phyloP scores from a whole-genome alignment of 805 yeast genomes.

The Zygotorulaspora danielsina region DNA sequence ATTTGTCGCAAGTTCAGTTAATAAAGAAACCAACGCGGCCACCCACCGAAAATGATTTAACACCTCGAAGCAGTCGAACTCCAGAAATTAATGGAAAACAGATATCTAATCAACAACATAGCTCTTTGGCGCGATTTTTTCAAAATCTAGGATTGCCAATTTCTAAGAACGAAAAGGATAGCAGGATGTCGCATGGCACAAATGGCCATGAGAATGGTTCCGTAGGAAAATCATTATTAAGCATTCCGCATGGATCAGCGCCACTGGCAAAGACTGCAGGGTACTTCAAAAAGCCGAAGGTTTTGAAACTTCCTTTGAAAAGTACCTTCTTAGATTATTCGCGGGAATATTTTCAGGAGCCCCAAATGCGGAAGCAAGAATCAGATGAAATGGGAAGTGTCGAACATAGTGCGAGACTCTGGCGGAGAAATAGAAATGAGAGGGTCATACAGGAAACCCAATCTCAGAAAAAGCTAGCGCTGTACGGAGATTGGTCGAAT shows the following conservation, averaged over 20 bases:
- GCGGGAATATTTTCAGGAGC: slow-evolving; percentile 91
- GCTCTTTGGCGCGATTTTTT: slow-evolving; percentile 31
- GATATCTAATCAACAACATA: slow-evolving; percentile 2
- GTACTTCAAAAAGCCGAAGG: slow-evolving; percentile 35
- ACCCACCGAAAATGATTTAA: slow-evolving; percentile 11
- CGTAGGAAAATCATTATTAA: slow-evolving; percentile 24
- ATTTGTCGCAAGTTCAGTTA: slow-evolving; percentile 35
- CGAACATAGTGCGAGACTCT: slow-evolving; percentile 71
- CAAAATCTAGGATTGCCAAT: slow-evolving; percentile 29
- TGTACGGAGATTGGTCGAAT: slow-evolving; percentile 82
- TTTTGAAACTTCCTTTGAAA: slow-evolving; percentile 45
- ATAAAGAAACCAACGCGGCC: slow-evolving; percentile 22
- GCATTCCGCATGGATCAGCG: slow-evolving; percentile 40
- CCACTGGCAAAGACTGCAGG: slow-evolving; percentile 57
- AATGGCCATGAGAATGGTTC: slow-evolving; percentile 24
- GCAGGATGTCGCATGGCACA: slow-evolving; percentile 21
- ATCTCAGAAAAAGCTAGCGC: slow-evolving; percentile 76
- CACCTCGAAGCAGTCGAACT: slow-evolving; percentile 5
- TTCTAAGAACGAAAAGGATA: slow-evolving; percentile 10
- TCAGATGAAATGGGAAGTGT: slow-evolving; percentile 89
- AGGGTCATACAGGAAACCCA: slow-evolving; percentile 83
- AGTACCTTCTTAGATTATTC: slow-evolving; percentile 70
- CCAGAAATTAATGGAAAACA: slow-evolving; percentile 1
- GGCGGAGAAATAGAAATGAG: slow-evolving; percentile 91
- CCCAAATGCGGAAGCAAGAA: slow-evolving; percentile 83